These are phyloP conservation scores for Mortierella sp. DNA, from an alignment of 371 early-diverging fungal species.

Conservation along the genomic window DNA sequence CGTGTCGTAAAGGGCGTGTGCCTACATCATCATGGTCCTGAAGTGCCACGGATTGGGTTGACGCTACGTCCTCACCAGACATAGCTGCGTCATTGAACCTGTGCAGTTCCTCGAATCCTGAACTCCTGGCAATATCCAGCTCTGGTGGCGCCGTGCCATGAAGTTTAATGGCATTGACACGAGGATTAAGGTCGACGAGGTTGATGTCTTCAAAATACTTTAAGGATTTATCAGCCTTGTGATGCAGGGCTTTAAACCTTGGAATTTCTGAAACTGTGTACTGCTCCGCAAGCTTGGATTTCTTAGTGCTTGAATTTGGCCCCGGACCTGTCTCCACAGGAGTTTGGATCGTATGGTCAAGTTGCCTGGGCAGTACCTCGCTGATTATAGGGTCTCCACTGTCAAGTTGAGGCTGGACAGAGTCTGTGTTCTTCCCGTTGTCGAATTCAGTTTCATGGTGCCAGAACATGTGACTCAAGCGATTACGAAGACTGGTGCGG, in stretches of 20 bases:
- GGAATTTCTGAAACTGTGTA: conserved; percentile 48
- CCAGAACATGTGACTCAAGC: conserved; percentile 9
- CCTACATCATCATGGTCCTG: conserved; percentile 23
- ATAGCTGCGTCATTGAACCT: background rate
- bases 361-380: conserved; percentile 5
- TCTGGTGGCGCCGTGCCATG: conserved; percentile 28
- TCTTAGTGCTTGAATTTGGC: background rate
- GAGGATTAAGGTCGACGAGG: conserved; percentile 19
- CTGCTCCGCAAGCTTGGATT: conserved; percentile 8
- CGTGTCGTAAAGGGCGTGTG: background rate
- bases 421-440: too few relatives aligned
- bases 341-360: conserved; percentile 2
- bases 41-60: conserved; percentile 16
- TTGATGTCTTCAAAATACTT: conserved; percentile 19
- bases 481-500: background rate
- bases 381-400: background rate
- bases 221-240: conserved; percentile 4
- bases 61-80: conserved; percentile 2
- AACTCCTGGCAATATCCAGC: background rate
- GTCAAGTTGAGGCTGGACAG: too few relatives aligned
- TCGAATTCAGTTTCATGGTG: background rate
- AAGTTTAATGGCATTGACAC: conserved; percentile 1
- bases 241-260: conserved; percentile 23
- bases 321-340: background rate
- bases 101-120: background rate